Conservation (phyloP, 192 early-diverging fungal species). For the Entophlyctis luteolus region DNA sequence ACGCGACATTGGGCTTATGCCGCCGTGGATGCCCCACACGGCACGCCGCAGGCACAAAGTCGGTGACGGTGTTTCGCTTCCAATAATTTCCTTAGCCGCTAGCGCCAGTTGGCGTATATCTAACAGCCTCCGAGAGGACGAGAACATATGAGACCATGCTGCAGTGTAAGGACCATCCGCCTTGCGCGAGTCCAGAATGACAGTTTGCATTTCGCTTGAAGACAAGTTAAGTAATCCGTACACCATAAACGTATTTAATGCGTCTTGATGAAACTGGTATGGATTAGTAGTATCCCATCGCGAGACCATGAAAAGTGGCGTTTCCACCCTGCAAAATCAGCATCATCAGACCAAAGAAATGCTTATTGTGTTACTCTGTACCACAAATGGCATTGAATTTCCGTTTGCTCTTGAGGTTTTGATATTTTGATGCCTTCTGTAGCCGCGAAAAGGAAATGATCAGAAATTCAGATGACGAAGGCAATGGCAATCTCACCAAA, state of each 20-base stretch:
- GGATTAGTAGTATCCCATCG: slow-evolving; percentile 35
- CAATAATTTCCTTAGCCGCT: not conserved
- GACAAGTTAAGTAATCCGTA: slow-evolving; percentile 16
- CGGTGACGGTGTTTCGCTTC: not conserved
- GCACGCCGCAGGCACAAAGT: slow-evolving; percentile 10
- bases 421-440: slow-evolving; percentile 10
- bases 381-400: not conserved
- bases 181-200: slow-evolving; percentile 23
- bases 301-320: slow-evolving; percentile 14
- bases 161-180: slow-evolving; percentile 21
- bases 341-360: too few species aligned
- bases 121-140: not conserved
- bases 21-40: slow-evolving; percentile 30
- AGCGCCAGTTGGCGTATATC: slow-evolving; percentile 9
- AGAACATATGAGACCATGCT: slow-evolving; percentile 23
- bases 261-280: slow-evolving; percentile 32
- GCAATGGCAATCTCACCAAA: not conserved
- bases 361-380: too few species aligned
- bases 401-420: not conserved
- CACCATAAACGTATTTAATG: slow-evolving; percentile 28
- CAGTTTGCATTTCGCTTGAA: slow-evolving; percentile 9
- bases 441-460: not conserved
- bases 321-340: slow-evolving; percentile 20
- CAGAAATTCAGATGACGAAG: not conserved
- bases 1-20: slow-evolving; percentile 14